Conservation (phyloP, 371 early-diverging fungal genomes). For the Apophysomyces elegans region DNA sequence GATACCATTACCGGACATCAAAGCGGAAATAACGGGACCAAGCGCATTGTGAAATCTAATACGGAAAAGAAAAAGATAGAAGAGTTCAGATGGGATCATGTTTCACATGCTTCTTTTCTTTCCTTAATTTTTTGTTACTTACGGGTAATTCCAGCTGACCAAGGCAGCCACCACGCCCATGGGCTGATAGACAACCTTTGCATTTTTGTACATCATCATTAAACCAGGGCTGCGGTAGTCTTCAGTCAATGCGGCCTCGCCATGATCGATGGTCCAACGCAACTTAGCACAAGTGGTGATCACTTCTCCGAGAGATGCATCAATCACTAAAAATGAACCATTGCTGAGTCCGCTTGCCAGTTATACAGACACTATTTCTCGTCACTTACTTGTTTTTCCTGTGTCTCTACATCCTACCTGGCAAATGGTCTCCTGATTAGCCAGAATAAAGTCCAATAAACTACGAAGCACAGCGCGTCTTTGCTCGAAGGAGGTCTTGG, state of each 20-base stretch:
- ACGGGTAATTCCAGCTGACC: conserved; percentile 87
- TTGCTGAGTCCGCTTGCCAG: neutral
- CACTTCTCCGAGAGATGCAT: conserved; percentile 86
- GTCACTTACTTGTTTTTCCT: conserved; percentile 74
- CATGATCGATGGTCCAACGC: conserved; percentile 82
- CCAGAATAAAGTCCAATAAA: conserved; percentile 73
- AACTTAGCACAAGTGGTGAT: conserved; percentile 82
- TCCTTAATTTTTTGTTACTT: conserved; percentile 15
- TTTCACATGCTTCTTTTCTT: too few relatives aligned
- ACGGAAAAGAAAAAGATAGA: neutral
- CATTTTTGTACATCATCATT: conserved; percentile 78
- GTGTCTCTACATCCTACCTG: conserved; percentile 81
- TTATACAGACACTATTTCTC: neutral
- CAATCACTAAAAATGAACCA: conserved; percentile 60
- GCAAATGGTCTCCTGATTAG: conserved; percentile 79
- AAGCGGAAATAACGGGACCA: conserved; percentile 82
- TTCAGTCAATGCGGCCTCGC: conserved; percentile 70
- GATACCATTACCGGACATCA: conserved; percentile 87
- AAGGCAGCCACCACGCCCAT: conserved; percentile 80
- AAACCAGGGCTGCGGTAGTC: conserved; percentile 74
- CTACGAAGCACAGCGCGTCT: conserved; percentile 77
- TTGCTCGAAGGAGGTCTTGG: conserved; percentile 74
- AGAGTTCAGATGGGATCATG: neutral
- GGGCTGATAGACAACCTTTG: conserved; percentile 81
- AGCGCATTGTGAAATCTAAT: conserved; percentile 76